Percentiles rank a stretch among this genome's conserved stretches.
phyloP scores from a whole-genome alignment of 257 asterid genomes.

The Solanum pennellii region DNA sequence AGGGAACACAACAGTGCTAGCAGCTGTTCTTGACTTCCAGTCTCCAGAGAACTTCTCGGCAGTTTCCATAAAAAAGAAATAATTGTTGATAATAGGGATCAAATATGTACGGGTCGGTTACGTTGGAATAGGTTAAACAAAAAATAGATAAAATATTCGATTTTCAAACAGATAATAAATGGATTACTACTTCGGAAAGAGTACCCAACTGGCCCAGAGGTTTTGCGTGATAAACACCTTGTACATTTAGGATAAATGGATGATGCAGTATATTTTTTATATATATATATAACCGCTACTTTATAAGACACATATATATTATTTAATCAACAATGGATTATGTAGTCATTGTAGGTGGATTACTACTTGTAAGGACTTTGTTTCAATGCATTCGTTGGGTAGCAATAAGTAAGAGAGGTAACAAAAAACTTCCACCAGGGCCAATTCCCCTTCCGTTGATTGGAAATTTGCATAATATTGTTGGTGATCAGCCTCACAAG shows the following conservation, averaged over 20 bases:
- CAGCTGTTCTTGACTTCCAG: neutral
- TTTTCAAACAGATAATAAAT: neutral
- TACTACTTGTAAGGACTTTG: constrained; percentile 17
- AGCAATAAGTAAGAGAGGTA: neutral
- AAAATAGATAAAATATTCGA: no score
- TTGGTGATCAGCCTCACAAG: constrained; percentile 7
- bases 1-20: neutral
- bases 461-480: constrained; percentile 1
- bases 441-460: constrained; percentile 1
- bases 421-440: constrained; percentile 6
- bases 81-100: neutral
- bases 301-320: neutral
- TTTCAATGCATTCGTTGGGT: neutral
- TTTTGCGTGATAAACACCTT: neutral
- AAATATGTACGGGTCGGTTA: neutral
- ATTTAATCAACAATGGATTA: constrained; percentile 5
- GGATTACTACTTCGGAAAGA: neutral
- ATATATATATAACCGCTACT: neutral
- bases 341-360: constrained; percentile 22
- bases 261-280: neutral
- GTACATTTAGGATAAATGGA: neutral
- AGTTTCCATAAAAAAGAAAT: neutral
- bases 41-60: neutral
- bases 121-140: neutral
- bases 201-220: neutral